Base-by-base conservation (phyloP, 164 flowering plant species). In the Pachysandra terminalis region DNA sequence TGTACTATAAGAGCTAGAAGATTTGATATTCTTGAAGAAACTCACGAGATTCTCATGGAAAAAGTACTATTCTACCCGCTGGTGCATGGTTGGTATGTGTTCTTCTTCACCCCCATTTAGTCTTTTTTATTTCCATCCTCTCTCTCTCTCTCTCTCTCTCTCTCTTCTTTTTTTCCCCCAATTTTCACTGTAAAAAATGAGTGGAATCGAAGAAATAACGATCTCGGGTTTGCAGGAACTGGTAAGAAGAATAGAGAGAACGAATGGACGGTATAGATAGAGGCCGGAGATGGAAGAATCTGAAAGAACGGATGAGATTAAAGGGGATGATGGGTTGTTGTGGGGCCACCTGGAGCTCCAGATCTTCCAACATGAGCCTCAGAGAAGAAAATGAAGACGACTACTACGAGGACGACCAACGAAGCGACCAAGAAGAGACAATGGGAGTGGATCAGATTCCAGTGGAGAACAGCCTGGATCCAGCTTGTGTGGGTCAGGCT, bases 331-430 rank as follows among this genome's bases (percentile, higher is more conserved):
- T 41, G 37, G 37, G 56, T 24, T 90, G 96, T 53, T 88, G 97
- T 56, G 88, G 93, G n/a, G 74, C 83, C 73, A 56, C 81, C 0
- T 84, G 93, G 88, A 81, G 82, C 26, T 62, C 71, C 51, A 14
- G 80, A 21, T 59, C 75, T 19, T 69, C 82, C 37, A 69, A 72
- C 52, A 74, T 77, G 52, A 74, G 64, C 67, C 77, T 63, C 9
- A 60, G 64, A 66, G 85, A 79, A 15, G 86, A 71, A 1, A 77
- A 64, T 19, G 71, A 66, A 2, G 66, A 45, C 10, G n/a, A n/a
- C n/a, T n/a, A n/a, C n/a, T n/a, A n/a, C n/a, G n/a, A n/a, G n/a
- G 70, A 59, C 25, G 62, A 32, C 25, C 37, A 27, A 10, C 45
- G 10, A 40, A 5, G 10, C 45, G 45, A 40, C 5, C 45, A 40